These are phyloP conservation scores for Saccharomycopsis fermentans DNA, from an alignment of 805 yeast genomes.

Conservation along the genomic window DNA sequence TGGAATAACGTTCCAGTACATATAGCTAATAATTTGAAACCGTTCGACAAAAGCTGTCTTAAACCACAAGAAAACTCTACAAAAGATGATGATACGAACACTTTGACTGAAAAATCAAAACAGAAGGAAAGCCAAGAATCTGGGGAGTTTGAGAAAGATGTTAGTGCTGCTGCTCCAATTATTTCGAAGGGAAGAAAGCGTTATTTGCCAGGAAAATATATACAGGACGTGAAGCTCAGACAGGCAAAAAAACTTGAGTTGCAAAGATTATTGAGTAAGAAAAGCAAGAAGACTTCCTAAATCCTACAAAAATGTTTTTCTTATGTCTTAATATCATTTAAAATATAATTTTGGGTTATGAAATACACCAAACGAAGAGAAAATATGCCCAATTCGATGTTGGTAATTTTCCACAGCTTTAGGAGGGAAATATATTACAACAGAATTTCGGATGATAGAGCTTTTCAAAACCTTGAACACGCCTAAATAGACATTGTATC, in stretches of 20 bases:
- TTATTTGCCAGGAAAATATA: conserved; percentile 3
- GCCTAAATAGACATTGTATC: not conserved
- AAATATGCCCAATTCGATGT: not conserved
- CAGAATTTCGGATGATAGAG: not conserved
- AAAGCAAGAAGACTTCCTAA: conserved; percentile 20
- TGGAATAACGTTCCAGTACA: conserved; percentile 17
- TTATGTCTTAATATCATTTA: not conserved
- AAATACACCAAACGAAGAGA: not conserved
- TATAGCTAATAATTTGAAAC: conserved; percentile 6
- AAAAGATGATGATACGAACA: not conserved
- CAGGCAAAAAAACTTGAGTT: conserved; percentile 11
- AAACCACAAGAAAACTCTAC: not conserved
- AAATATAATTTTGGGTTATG: too few species aligned
- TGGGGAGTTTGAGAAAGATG: not conserved
- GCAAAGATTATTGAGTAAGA: conserved; percentile 44
- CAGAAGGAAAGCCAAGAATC: not conserved
- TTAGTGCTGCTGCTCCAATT: not conserved
- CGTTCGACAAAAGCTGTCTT: conserved; percentile 5
- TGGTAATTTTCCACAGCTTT: too few species aligned
- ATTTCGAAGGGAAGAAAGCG: conserved; percentile 13
- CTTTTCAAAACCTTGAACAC: not conserved
- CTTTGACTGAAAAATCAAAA: not conserved
- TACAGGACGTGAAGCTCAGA: conserved; percentile 2
- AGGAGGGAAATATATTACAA: not conserved
- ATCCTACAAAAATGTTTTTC: not conserved